Evolutionary conservation across 306 rosid species (phyloP).

Genomic region (Argentina anserina): DNA sequence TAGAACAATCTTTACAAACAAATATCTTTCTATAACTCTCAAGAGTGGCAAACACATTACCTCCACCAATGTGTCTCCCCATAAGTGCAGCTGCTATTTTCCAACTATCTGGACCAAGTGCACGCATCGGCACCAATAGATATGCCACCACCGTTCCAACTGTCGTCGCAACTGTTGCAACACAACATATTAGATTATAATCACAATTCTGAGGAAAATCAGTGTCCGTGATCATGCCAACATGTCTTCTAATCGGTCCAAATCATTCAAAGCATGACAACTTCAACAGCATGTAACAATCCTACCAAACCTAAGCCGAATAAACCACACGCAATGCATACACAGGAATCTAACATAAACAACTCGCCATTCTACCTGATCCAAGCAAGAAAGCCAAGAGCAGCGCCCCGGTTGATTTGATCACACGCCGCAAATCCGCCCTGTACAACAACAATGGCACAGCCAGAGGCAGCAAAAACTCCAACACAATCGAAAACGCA

Average conservation of each 20-base stretch:
- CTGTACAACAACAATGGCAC: constrained; percentile 63
- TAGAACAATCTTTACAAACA: not conserved
- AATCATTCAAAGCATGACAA: not conserved
- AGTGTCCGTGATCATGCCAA: not conserved
- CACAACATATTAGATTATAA: constrained; percentile 11
- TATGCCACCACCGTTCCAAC: constrained; percentile 69
- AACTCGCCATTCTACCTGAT: constrained; percentile 39
- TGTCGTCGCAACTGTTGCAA: constrained; percentile 57
- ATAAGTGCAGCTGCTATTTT: constrained; percentile 80
- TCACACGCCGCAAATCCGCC: constrained; percentile 70
- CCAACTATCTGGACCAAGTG: constrained; percentile 82
- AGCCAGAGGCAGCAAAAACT: constrained; percentile 57
- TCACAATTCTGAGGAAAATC: constrained; percentile 10
- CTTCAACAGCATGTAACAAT: not conserved
- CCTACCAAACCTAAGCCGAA: not conserved
- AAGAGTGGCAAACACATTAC: constrained; percentile 29
- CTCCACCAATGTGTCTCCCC: constrained; percentile 88
- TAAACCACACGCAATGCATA: not conserved
- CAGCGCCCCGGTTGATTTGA: constrained; percentile 66
- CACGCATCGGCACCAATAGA: constrained; percentile 64
- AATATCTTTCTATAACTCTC: not conserved
- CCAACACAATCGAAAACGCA: constrained; percentile 50
- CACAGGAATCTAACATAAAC: not conserved
- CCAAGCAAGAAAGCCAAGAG: constrained; percentile 76
- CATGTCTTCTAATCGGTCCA: not conserved